A percentile compares a stretch with the other conserved stretches of the same genome.
Conservation (phyloP, 257 asterid species). For the Solanum pinnatisectum region DNA sequence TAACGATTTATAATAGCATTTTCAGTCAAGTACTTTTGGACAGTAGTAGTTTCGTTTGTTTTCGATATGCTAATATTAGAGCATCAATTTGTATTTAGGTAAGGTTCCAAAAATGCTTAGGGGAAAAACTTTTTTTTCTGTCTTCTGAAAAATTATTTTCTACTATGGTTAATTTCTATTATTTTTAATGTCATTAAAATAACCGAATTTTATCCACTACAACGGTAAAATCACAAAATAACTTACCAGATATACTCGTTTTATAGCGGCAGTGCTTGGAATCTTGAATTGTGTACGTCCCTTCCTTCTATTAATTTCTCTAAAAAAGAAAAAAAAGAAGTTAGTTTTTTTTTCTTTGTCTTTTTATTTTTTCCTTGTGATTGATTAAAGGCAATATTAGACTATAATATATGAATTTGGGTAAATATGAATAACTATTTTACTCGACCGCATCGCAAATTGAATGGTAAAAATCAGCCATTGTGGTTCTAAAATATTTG, state of each 20-base stretch:
- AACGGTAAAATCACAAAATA: background rate
- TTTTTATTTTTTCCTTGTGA: background rate
- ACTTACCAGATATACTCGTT: slow-evolving; percentile 32
- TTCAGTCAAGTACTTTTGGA: background rate
- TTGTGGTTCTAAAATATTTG: slow-evolving; percentile 20
- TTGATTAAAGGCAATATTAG: background rate
- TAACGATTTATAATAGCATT: background rate
- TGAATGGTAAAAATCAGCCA: slow-evolving; percentile 51
- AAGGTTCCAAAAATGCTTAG: background rate
- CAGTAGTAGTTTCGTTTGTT: background rate
- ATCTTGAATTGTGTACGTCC: slow-evolving; percentile 63
- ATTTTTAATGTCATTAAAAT: background rate
- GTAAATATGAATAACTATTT: background rate
- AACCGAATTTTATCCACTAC: background rate
- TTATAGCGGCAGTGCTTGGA: slow-evolving; percentile 30
- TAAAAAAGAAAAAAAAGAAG: background rate
- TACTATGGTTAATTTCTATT: background rate
- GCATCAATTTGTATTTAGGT: background rate
- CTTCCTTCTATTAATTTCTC: slow-evolving; percentile 52
- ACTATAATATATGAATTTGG: background rate
- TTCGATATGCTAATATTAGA: background rate
- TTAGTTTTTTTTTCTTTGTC: background rate
- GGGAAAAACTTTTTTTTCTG: too few species aligned
- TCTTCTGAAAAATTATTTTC: background rate
- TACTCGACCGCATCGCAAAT: slow-evolving; percentile 68